Conservation (phyloP, 202 grass and related monocot genomes). For the Carex sylvatica region DNA sequence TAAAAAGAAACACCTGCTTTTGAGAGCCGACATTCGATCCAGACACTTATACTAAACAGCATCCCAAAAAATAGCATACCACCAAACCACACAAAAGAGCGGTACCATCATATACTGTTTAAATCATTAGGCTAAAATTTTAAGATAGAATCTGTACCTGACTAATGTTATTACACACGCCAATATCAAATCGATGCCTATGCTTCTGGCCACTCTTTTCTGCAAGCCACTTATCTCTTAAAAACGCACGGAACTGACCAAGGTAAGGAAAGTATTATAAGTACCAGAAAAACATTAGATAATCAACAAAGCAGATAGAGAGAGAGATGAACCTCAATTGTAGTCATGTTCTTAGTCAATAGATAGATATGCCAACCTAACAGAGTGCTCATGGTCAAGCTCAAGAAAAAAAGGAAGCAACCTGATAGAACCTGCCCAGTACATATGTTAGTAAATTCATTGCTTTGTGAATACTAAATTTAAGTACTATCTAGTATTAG, state of each 20-base stretch:
- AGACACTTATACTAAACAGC: too few species aligned
- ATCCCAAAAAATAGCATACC: background rate
- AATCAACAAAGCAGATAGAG: constrained; percentile 3
- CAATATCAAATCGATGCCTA: constrained; percentile 70
- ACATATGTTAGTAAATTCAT: constrained; percentile 4
- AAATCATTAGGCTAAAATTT: background rate
- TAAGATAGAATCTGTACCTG: constrained; percentile 33
- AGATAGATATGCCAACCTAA: constrained; percentile 96
- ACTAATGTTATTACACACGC: constrained; percentile 67
- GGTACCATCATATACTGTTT: background rate
- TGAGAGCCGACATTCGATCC: too few species aligned
- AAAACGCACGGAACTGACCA: constrained; percentile 35
- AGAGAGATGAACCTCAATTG: constrained; percentile 68
- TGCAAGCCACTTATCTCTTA: constrained; percentile 87
- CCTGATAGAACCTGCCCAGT: constrained; percentile 58
- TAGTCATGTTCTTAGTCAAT: constrained; percentile 80
- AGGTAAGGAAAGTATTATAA: background rate
- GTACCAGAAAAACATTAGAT: background rate
- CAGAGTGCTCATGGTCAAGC: constrained; percentile 69
- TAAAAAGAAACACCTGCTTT: background rate
- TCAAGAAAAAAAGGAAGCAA: constrained; percentile 54
- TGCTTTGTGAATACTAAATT: constrained; percentile 3
- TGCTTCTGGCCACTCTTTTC: constrained; percentile 89
- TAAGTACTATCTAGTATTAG: background rate
- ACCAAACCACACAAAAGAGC: background rate